These are phyloP conservation scores for Tarenaya hassleriana DNA, from an alignment of 345 rosid genomes.

Conservation along the genomic window DNA sequence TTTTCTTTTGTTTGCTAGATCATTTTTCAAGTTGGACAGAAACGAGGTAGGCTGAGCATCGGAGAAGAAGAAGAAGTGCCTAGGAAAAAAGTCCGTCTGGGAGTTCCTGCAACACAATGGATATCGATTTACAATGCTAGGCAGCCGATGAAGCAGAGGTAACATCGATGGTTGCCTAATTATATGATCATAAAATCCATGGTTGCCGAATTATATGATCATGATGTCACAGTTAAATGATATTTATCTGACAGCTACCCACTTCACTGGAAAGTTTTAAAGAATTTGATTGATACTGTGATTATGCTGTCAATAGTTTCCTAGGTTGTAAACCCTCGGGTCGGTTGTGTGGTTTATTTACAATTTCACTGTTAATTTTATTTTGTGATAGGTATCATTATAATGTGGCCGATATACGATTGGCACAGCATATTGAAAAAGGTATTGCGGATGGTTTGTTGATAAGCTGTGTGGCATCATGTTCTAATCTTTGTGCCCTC, in stretches of 20 bases:
- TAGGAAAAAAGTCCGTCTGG: slow-evolving; percentile 65
- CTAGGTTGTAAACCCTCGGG: neutral
- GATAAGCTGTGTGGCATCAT: slow-evolving; percentile 85
- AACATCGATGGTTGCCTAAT: neutral
- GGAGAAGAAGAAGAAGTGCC: slow-evolving; percentile 63
- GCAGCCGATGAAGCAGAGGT: slow-evolving; percentile 81
- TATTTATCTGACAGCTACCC: neutral
- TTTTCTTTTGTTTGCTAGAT: slow-evolving; percentile 31
- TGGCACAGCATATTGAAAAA: slow-evolving; percentile 73
- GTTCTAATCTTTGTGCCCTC: slow-evolving; percentile 88
- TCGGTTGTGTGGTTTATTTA: too few relatives aligned
- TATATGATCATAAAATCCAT: slow-evolving; percentile 7
- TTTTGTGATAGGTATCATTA: slow-evolving; percentile 68
- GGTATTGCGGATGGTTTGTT: slow-evolving; percentile 87
- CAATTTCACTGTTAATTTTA: slow-evolving; percentile 9
- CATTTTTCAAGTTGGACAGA: slow-evolving; percentile 71
- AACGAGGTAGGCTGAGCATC: slow-evolving; percentile 60
- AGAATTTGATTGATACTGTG: too few relatives aligned
- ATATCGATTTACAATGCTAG: slow-evolving; percentile 71
- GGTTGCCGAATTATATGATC: too few relatives aligned
- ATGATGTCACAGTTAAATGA: too few relatives aligned
- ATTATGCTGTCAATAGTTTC: too few relatives aligned
- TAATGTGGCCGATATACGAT: slow-evolving; percentile 75
- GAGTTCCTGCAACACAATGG: slow-evolving; percentile 82
- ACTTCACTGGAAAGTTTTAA: neutral